These are phyloP conservation scores for Cladosporium sphaerospermum DNA, from an alignment of 2,329 filamentous ascomycete species.

Conservation along the genomic window DNA sequence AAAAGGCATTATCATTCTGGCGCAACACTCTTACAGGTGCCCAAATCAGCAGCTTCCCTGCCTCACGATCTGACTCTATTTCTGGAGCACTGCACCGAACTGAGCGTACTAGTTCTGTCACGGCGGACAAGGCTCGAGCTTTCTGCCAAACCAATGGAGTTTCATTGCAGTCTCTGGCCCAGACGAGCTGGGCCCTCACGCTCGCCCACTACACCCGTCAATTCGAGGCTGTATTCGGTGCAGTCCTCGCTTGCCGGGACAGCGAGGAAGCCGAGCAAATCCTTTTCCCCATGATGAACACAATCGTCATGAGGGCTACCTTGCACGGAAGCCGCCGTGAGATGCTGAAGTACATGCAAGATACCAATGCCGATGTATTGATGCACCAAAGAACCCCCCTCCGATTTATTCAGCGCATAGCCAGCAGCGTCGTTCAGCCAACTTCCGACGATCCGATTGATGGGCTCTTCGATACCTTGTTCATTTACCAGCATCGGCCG, in stretches of 20 bases:
- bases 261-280: slow-evolving; percentile 60
- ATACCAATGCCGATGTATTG: slow-evolving; percentile 59
- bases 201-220: slow-evolving; percentile 57
- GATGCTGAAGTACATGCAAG: slow-evolving; percentile 68
- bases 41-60: slow-evolving; percentile 36
- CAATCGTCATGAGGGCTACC: slow-evolving; percentile 66
- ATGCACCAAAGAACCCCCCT: slow-evolving; percentile 73
- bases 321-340: slow-evolving; percentile 61
- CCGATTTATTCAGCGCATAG: slow-evolving; percentile 53
- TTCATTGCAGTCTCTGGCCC: slow-evolving; percentile 70
- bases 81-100: slow-evolving; percentile 33
- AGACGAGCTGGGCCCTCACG: slow-evolving; percentile 68
- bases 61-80: neutral
- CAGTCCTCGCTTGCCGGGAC: slow-evolving; percentile 79
- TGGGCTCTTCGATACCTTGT: slow-evolving; percentile 58
- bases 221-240: slow-evolving; percentile 74
- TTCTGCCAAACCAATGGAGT: slow-evolving; percentile 63
- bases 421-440: slow-evolving; percentile 30
- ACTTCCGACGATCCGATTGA: neutral
- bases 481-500: slow-evolving; percentile 57
- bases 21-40: slow-evolving; percentile 55
- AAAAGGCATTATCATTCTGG: slow-evolving; percentile 61
- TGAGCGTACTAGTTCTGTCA: slow-evolving; percentile 42
- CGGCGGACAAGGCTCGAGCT: slow-evolving; percentile 37
- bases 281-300: slow-evolving; percentile 90